Evolutionary conservation across 2,329 filamentous ascomycete species (phyloP).

Genomic region (Aspergillus tanneri): DNA sequence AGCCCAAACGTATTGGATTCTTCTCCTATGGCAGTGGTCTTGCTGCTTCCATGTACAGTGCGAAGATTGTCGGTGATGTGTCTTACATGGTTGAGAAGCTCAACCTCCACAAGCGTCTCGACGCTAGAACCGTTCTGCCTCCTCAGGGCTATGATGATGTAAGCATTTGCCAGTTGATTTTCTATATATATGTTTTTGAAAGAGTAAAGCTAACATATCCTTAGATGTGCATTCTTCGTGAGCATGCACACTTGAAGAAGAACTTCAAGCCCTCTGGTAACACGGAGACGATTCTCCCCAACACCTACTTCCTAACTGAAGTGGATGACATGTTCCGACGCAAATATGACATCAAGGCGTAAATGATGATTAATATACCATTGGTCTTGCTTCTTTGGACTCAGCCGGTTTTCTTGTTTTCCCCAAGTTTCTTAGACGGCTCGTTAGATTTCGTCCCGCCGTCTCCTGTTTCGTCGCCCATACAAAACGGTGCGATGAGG

Average conservation of each 20-base stretch:
- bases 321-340: slow-evolving; percentile 86
- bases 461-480: slow-evolving; percentile 26
- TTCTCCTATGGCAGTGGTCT: slow-evolving; percentile 81
- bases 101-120: slow-evolving; percentile 67
- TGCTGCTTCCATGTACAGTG: slow-evolving; percentile 71
- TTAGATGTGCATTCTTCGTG: slow-evolving; percentile 75
- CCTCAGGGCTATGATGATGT: slow-evolving; percentile 74
- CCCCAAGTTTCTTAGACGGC: slow-evolving; percentile 37
- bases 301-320: slow-evolving; percentile 75
- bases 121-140: slow-evolving; percentile 63
- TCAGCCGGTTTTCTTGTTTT: slow-evolving; percentile 19
- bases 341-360: slow-evolving; percentile 73
- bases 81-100: slow-evolving; percentile 66
- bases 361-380: slow-evolving; percentile 30
- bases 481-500: slow-evolving; percentile 24
- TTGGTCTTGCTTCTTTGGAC: slow-evolving; percentile 26
- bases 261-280: slow-evolving; percentile 70
- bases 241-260: slow-evolving; percentile 82
- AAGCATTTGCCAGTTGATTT: slow-evolving; percentile 37
- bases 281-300: slow-evolving; percentile 62
- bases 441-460: slow-evolving; percentile 36
- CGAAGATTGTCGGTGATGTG: slow-evolving; percentile 65
- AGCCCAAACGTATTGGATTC: slow-evolving; percentile 70
- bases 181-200: no score
- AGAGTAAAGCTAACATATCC: slow-evolving; percentile 1